Evolutionary conservation across 164 flowering plant genomes (phyloP).

Genomic region (Sextonia rubra): DNA sequence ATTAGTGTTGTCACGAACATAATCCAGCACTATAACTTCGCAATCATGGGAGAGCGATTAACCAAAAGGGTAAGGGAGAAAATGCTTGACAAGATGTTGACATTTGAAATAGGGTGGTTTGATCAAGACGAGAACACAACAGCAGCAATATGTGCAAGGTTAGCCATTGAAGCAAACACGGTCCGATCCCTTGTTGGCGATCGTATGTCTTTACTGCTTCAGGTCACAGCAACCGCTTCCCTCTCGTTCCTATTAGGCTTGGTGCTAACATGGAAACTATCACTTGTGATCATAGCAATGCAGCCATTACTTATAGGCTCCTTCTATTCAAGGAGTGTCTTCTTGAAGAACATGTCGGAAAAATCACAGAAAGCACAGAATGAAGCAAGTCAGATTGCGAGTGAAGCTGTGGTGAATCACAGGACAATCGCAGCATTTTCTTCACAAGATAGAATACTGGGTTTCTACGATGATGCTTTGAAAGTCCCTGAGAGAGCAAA

Average conservation of each 20-base stretch:
- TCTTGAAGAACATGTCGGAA: constrained; percentile 40
- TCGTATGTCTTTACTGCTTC: constrained; percentile 38
- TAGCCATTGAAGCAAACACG: constrained; percentile 80
- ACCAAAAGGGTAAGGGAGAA: constrained; percentile 72
- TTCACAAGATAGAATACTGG: constrained; percentile 14
- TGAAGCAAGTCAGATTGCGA: constrained; percentile 21
- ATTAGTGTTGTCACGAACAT: constrained; percentile 52
- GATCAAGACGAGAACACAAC: constrained; percentile 74
- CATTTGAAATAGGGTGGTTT: constrained; percentile 91
- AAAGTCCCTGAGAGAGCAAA: constrained; percentile 16
- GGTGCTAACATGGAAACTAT: constrained; percentile 35
- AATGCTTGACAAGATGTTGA: constrained; percentile 78
- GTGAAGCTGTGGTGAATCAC: constrained; percentile 27
- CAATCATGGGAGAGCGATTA: constrained; percentile 79
- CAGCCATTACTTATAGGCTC: constrained; percentile 41
- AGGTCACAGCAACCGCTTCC: constrained; percentile 25
- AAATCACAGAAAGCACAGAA: constrained; percentile 23
- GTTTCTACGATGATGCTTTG: constrained; percentile 14
- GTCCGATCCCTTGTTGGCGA: constrained; percentile 50
- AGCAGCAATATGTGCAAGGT: constrained; percentile 74
- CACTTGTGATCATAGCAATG: constrained; percentile 39
- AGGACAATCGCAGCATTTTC: constrained; percentile 23
- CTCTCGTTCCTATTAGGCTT: constrained; percentile 30
- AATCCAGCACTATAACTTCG: constrained; percentile 70
- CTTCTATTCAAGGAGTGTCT: constrained; percentile 32